A percentile compares a stretch with the other conserved stretches of the same genome.
Conservation (phyloP, 345 rosid genomes). For the Eucalyptus lansdowneana region DNA sequence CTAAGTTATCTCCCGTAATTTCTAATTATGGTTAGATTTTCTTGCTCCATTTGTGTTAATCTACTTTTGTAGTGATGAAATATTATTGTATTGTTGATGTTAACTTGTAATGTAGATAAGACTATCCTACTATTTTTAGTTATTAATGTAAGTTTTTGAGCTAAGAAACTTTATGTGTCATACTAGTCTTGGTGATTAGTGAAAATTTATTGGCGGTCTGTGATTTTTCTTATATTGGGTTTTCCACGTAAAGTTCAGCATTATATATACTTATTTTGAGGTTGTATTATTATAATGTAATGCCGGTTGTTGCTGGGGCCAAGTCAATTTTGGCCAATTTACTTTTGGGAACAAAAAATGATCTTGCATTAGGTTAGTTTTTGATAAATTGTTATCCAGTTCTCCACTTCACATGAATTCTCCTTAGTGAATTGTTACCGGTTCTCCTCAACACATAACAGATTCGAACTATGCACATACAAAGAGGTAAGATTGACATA, state of each 20-base stretch:
- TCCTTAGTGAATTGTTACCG: too few relatives aligned
- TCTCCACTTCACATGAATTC: too few relatives aligned
- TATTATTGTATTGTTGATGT: too few relatives aligned
- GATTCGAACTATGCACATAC: not conserved
- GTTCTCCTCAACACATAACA: not conserved
- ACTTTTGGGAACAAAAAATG: not conserved
- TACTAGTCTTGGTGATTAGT: too few relatives aligned
- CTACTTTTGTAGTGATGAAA: not conserved
- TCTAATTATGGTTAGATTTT: not conserved
- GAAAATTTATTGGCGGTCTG: not conserved
- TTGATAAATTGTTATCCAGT: not conserved
- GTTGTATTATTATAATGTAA: not conserved
- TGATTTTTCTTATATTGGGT: not conserved
- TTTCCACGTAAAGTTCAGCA: not conserved
- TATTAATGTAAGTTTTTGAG: not conserved
- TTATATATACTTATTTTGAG: not conserved
- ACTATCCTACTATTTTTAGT: too few relatives aligned
- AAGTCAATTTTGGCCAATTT: not conserved
- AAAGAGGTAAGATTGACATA: not conserved
- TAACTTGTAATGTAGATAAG: too few relatives aligned
- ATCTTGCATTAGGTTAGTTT: not conserved
- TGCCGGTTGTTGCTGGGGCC: not conserved
- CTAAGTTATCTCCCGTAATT: not conserved
- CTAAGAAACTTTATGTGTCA: too few relatives aligned
- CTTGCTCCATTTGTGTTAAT: too few relatives aligned